Percentiles rank a stretch among this genome's conserved stretches.
Conservation (phyloP, 306 rosid species). For the Ochetophila trinervis region DNA sequence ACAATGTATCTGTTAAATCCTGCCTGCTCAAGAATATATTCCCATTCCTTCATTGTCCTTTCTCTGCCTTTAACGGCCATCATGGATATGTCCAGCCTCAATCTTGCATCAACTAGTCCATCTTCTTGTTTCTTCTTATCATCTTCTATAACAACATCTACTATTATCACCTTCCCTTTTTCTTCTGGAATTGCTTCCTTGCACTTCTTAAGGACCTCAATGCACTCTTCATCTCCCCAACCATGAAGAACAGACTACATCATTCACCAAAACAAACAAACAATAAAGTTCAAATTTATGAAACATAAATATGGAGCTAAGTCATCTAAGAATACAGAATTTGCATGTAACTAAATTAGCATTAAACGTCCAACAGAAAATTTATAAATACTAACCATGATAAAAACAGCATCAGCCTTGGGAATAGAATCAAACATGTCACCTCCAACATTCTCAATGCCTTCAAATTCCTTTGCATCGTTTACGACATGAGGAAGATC, state of each 20-base stretch:
- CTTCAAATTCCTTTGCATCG: conserved; percentile 10
- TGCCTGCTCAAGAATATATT: not conserved
- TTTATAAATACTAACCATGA: conserved; percentile 51
- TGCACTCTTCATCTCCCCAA: conserved; percentile 64
- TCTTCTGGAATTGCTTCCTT: conserved; percentile 43
- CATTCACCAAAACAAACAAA: not conserved
- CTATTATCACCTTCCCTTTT: conserved; percentile 50
- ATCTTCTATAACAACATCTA: conserved; percentile 38
- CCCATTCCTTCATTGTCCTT: no score
- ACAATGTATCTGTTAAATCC: not conserved
- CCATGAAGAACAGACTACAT: conserved; percentile 55
- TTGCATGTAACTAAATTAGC: no score
- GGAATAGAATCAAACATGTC: conserved; percentile 61
- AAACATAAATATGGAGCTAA: no score
- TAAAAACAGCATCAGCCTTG: conserved; percentile 53
- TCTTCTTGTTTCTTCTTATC: not conserved
- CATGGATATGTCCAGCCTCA: not conserved
- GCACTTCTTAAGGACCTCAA: conserved; percentile 45
- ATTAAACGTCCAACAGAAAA: no score
- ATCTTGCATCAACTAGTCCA: not conserved
- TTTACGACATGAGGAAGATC: conserved; percentile 61
- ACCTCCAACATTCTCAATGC: conserved; percentile 45
- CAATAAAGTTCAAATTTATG: not conserved
- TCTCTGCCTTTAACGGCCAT: not conserved
- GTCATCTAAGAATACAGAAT: no score